A percentile compares a stretch with the other conserved stretches of the same genome.
Evolutionary conservation across 805 yeast genomes (phyloP).

Genomic region (Saturnispora zaruensis): DNA sequence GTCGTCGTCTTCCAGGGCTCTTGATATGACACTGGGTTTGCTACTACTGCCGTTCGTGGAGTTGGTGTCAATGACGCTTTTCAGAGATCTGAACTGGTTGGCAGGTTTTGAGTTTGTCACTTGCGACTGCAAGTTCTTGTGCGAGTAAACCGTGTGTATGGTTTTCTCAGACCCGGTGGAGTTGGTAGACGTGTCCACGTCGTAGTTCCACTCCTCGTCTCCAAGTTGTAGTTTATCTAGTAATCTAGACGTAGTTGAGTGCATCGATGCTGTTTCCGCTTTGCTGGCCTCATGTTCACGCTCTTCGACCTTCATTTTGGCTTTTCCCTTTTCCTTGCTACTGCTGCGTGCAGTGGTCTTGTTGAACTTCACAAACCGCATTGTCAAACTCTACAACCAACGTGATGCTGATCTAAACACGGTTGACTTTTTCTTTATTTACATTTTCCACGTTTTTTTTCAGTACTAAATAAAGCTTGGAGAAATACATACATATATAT

Average conservation of each 20-base stretch:
- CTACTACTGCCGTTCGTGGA: neutral
- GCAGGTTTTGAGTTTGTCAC: slow-evolving; percentile 17
- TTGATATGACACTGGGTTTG: slow-evolving; percentile 16
- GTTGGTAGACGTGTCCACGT: neutral
- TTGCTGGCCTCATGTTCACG: neutral
- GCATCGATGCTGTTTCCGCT: slow-evolving; percentile 16
- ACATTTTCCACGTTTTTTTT: neutral
- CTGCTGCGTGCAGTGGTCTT: neutral
- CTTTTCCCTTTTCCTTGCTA: neutral
- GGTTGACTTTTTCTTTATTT: neutral
- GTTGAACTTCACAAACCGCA: slow-evolving; percentile 8
- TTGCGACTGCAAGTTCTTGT: neutral
- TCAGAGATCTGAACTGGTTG: slow-evolving; percentile 25
- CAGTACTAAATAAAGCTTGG: no score
- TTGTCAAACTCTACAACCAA: neutral
- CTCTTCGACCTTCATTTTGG: neutral
- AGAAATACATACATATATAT: no score
- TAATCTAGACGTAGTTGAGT: slow-evolving; percentile 26
- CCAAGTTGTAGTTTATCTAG: slow-evolving; percentile 27
- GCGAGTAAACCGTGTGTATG: slow-evolving; percentile 2
- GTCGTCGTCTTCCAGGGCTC: slow-evolving; percentile 22
- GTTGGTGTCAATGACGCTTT: slow-evolving; percentile 18
- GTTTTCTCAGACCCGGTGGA: slow-evolving; percentile 3
- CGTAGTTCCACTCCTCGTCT: slow-evolving; percentile 25
- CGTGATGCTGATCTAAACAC: neutral